Conservation (phyloP, 345 rosid genomes). For the Camelina hispida region DNA sequence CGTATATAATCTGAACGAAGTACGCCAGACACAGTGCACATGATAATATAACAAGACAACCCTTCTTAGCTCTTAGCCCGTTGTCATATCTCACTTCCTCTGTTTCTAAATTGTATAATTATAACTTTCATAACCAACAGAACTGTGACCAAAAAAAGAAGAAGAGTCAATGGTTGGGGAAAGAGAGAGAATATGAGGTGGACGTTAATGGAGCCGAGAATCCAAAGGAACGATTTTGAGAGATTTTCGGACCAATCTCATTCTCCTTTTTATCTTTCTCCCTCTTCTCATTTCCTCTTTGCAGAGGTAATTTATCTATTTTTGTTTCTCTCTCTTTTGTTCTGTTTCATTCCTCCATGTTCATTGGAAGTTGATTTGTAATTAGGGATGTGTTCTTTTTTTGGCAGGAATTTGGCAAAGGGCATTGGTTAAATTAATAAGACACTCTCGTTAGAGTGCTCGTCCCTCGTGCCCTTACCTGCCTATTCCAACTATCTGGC, state of each 20-base stretch:
- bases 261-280: constrained; percentile 38
- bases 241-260: constrained; percentile 33
- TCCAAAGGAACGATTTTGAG: constrained; percentile 40
- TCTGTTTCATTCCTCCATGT: background rate
- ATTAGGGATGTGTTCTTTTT: background rate
- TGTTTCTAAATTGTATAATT: constrained; percentile 6
- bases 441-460: constrained; percentile 43
- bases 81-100: background rate
- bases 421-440: constrained; percentile 38
- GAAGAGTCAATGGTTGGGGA: constrained; percentile 31
- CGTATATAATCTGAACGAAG: background rate
- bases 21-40: background rate
- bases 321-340: background rate
- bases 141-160: constrained; percentile 7
- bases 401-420: constrained; percentile 49
- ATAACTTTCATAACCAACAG: background rate
- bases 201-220: constrained; percentile 24
- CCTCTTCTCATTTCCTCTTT: constrained; percentile 42
- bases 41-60: background rate
- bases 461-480: constrained; percentile 50
- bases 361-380: constrained; percentile 15
- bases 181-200: constrained; percentile 18
- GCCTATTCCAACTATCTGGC: constrained; percentile 43
- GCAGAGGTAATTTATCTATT: constrained; percentile 51
- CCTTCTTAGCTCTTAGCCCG: background rate